phyloP scores from a whole-genome alignment of 1,139 yeast species.

The Yamadazyma aaseri region DNA sequence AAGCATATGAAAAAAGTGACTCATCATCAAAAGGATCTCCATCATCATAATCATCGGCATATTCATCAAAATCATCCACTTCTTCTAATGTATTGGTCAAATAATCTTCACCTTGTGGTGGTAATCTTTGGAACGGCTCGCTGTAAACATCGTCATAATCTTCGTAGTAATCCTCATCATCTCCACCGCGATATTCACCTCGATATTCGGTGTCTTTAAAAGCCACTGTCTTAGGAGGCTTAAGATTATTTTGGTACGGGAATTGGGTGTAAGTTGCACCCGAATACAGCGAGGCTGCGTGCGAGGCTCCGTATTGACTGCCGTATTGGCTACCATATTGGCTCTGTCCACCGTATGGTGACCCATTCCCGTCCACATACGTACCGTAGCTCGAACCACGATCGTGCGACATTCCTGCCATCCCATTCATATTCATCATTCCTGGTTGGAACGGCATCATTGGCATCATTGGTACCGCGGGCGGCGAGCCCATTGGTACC shows the following conservation, averaged over 20 bases:
- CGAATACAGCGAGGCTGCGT: not conserved
- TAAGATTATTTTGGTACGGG: not conserved
- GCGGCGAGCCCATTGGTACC: too few relatives aligned
- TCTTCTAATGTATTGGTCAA: constrained; percentile 43
- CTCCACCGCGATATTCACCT: too few relatives aligned
- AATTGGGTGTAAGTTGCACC: not conserved
- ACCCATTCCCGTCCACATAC: too few relatives aligned
- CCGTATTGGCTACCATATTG: too few relatives aligned
- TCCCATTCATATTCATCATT: not conserved
- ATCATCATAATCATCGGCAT: constrained; percentile 27
- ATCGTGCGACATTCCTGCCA: not conserved
- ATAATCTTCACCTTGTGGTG: constrained; percentile 37
- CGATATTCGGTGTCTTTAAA: constrained; percentile 41
- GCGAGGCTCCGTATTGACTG: not conserved
- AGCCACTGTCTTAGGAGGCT: constrained; percentile 28
- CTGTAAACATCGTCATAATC: constrained; percentile 20
- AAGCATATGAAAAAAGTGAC: constrained; percentile 43
- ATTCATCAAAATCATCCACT: constrained; percentile 28
- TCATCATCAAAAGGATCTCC: constrained; percentile 49
- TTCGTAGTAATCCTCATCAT: constrained; percentile 16
- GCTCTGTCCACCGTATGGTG: too few relatives aligned
- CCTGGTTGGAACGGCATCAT: not conserved
- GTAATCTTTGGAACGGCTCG: constrained; percentile 19
- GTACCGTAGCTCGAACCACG: too few relatives aligned
- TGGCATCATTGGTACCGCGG: not conserved